A percentile compares a stretch with the other conserved stretches of the same genome.
phyloP scores from a whole-genome alignment of 371 early-diverging fungal genomes.

The Mortierella sp. region DNA sequence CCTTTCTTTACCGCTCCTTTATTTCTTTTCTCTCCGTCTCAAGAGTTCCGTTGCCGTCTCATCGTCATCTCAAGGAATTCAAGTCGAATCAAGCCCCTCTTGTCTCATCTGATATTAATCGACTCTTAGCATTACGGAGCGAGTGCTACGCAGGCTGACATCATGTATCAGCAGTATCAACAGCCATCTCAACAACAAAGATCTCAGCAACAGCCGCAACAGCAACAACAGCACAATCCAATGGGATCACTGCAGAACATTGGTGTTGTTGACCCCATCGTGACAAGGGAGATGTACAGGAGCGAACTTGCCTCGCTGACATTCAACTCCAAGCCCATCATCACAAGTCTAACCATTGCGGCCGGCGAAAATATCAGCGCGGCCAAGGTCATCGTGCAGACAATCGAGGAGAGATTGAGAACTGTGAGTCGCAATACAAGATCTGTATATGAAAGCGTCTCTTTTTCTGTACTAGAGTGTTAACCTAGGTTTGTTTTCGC shows the following conservation, averaged over 20 bases:
- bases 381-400: constrained; percentile 80
- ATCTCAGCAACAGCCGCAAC: constrained; percentile 18
- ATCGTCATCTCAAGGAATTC: no score
- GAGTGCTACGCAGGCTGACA: no score
- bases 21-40: no score
- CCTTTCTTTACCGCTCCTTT: no score
- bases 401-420: constrained; percentile 85
- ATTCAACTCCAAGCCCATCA: constrained; percentile 92
- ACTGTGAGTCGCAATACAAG: constrained; percentile 62
- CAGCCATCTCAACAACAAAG: constrained; percentile 10
- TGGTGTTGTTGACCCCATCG: constrained; percentile 39
- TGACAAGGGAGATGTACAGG: constrained; percentile 29
- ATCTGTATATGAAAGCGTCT: neutral
- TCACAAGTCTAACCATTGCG: constrained; percentile 86
- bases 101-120: neutral
- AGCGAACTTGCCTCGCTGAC: constrained; percentile 66
- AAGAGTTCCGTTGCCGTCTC: no score
- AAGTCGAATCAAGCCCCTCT: neutral
- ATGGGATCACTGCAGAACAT: constrained; percentile 22
- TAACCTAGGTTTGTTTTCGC: neutral
- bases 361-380: constrained; percentile 80
- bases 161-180: constrained; percentile 50
- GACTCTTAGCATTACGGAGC: no score
- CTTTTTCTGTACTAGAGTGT: neutral
- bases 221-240: constrained; percentile 26